Percentiles rank a stretch among this genome's conserved stretches.
These are phyloP conservation scores for Pseudocercospora vitis DNA, from an alignment of 2,329 filamentous ascomycete species.

Conservation along the genomic window DNA sequence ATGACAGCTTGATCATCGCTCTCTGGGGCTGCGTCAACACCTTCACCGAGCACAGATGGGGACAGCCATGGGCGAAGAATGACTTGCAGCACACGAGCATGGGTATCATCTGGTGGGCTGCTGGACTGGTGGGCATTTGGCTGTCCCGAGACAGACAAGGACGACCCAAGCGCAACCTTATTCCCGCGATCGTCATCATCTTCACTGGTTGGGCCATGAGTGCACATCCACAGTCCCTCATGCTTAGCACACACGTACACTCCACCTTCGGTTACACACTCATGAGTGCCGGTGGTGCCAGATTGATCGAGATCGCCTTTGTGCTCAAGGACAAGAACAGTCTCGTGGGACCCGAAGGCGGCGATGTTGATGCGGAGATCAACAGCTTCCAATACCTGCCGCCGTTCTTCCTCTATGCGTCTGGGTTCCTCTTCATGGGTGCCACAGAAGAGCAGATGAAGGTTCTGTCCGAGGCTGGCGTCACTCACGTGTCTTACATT, in stretches of 20 bases:
- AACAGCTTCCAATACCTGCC: conserved; percentile 53
- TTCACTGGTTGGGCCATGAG: conserved; percentile 97
- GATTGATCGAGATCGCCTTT: conserved; percentile 90
- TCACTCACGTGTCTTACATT: conserved; percentile 90
- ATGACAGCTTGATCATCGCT: conserved; percentile 86
- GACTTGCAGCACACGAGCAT: conserved; percentile 98
- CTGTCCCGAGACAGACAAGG: conserved; percentile 81
- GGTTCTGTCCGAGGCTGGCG: conserved; percentile 68
- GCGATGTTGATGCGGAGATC: conserved; percentile 39
- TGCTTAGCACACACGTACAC: conserved; percentile 85
- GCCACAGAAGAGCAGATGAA: conserved; percentile 96
- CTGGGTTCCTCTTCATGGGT: conserved; percentile 95
- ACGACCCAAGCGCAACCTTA: conserved; percentile 84
- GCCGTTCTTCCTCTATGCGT: conserved; percentile 71
- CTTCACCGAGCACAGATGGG: conserved; percentile 97
- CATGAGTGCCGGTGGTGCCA: conserved; percentile 80
- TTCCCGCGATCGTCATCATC: conserved; percentile 86
- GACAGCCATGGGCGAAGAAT: conserved; percentile 81
- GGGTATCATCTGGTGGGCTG: conserved; percentile 98
- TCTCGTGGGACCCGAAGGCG: conserved; percentile 30
- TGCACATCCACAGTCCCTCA: conserved; percentile 78
- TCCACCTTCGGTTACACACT: conserved; percentile 89
- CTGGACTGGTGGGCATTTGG: conserved; percentile 89
- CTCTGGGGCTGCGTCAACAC: conserved; percentile 97
- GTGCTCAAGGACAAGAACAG: conserved; percentile 69